Evolutionary conservation across 768 basidiomycete genomes (phyloP).

Genomic region (Daedalea quercina): DNA sequence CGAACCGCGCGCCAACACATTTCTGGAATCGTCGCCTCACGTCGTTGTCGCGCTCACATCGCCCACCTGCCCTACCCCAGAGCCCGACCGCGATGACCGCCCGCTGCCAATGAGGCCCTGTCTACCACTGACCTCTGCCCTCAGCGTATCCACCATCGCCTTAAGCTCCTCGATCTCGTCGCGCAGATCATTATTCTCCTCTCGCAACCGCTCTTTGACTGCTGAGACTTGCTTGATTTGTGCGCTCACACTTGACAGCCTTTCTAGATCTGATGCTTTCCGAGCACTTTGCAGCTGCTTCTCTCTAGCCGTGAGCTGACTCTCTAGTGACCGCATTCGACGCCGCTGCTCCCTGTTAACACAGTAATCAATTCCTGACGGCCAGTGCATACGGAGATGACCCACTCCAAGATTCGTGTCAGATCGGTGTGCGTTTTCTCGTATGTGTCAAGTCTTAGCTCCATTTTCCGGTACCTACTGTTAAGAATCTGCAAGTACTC

Average conservation of each 20-base stretch:
- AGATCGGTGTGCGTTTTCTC: constrained; percentile 45
- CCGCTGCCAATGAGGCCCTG: constrained; percentile 34
- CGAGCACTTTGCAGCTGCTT: constrained; percentile 32
- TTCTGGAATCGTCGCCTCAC: neutral
- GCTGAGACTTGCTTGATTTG: constrained; percentile 41
- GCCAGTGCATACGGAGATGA: neutral
- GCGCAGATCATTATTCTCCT: constrained; percentile 49
- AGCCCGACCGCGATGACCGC: neutral
- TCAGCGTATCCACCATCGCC: constrained; percentile 65
- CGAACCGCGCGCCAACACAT: neutral
- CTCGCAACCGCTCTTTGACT: constrained; percentile 45
- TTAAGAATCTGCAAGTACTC: constrained; percentile 51
- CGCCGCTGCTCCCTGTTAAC: constrained; percentile 44
- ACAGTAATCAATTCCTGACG: neutral
- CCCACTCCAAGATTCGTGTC: constrained; percentile 56
- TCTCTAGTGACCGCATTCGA: constrained; percentile 57
- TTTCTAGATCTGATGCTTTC: constrained; percentile 4
- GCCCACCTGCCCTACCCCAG: neutral
- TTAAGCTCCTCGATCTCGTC: constrained; percentile 61
- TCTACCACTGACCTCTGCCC: constrained; percentile 37
- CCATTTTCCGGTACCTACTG: constrained; percentile 58
- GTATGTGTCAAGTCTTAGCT: constrained; percentile 53
- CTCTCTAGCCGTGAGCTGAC: constrained; percentile 41
- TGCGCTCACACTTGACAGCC: constrained; percentile 6
- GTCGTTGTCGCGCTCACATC: neutral